Evolutionary conservation across 306 rosid genomes (phyloP).

Genomic region (Prunus persica): DNA sequence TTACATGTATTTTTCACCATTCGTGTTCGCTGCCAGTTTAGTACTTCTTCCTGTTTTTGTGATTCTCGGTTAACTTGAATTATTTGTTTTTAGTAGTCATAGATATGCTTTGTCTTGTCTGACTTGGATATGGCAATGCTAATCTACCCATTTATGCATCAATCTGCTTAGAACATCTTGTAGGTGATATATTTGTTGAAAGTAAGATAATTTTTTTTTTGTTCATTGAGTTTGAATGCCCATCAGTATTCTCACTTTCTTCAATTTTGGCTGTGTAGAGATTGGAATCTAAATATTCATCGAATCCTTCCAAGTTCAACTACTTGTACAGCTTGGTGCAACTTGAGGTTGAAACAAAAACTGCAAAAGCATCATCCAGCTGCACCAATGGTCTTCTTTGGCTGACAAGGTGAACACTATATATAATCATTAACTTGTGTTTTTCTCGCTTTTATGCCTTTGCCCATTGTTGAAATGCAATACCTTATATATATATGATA

Average conservation of each 20-base stretch:
- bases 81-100: not conserved
- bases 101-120: not conserved
- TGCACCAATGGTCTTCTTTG: slow-evolving; percentile 98
- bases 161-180: not conserved
- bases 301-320: slow-evolving; percentile 58
- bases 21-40: not conserved
- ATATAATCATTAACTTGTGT: not conserved
- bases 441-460: not conserved
- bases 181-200: not conserved
- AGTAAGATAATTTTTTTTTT: not conserved
- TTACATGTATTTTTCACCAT: not conserved
- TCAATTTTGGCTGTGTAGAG: slow-evolving; percentile 51
- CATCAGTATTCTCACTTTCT: slow-evolving; percentile 20
- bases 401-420: slow-evolving; percentile 70
- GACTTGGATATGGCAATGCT: not conserved
- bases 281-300: slow-evolving; percentile 68
- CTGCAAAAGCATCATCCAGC: slow-evolving; percentile 86
- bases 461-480: not conserved
- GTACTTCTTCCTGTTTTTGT: not conserved
- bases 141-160: not conserved
- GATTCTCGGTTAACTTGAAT: not conserved
- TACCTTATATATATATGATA: not conserved
- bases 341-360: slow-evolving; percentile 69
- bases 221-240: slow-evolving; percentile 4
- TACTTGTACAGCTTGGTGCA: slow-evolving; percentile 75